Conservation (phyloP, 495 filamentous ascomycete species). For the Penicillium diatomitis region DNA sequence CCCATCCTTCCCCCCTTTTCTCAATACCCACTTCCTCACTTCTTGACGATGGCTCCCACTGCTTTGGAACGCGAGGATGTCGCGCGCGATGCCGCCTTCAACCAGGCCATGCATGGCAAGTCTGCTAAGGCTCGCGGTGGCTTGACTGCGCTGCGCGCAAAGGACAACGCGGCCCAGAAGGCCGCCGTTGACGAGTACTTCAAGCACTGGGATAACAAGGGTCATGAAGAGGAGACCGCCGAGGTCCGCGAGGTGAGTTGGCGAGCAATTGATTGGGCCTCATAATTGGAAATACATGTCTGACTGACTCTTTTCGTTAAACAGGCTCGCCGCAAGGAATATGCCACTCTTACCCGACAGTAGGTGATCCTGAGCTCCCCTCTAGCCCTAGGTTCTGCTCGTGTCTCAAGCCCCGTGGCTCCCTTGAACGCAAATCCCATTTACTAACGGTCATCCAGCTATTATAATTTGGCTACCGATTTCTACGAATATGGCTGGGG, state of each 20-base stretch:
- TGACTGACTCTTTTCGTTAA: conserved; percentile 1
- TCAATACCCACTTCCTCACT: conserved; percentile 12
- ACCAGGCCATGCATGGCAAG: conserved; percentile 83
- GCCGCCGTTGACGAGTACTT: conserved; percentile 95
- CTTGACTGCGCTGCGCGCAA: conserved; percentile 74
- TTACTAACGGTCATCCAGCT: conserved; percentile 41
- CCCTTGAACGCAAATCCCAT: not conserved
- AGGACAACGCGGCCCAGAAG: conserved; percentile 74
- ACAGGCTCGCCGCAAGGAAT: conserved; percentile 76
- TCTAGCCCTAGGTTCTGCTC: not conserved
- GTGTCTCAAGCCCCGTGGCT: not conserved
- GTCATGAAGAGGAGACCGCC: conserved; percentile 66
- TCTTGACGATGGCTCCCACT: conserved; percentile 54
- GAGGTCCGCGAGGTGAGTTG: conserved; percentile 61
- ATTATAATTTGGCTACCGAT: conserved; percentile 98
- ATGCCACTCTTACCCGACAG: conserved; percentile 92
- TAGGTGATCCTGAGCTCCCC: conserved; percentile 35
- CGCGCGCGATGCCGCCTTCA: conserved; percentile 85
- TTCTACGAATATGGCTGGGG: conserved; percentile 98
- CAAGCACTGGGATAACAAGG: conserved; percentile 99
- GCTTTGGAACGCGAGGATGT: conserved; percentile 81
- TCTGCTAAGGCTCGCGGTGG: conserved; percentile 62
- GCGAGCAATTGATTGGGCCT: not conserved
- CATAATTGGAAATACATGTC: not conserved
- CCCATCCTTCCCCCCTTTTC: conserved; percentile 11